A percentile compares a stretch with the other conserved stretches of the same genome.
phyloP scores from a whole-genome alignment of 1,284 basidiomycete species.

The Porodaedalea pini region DNA sequence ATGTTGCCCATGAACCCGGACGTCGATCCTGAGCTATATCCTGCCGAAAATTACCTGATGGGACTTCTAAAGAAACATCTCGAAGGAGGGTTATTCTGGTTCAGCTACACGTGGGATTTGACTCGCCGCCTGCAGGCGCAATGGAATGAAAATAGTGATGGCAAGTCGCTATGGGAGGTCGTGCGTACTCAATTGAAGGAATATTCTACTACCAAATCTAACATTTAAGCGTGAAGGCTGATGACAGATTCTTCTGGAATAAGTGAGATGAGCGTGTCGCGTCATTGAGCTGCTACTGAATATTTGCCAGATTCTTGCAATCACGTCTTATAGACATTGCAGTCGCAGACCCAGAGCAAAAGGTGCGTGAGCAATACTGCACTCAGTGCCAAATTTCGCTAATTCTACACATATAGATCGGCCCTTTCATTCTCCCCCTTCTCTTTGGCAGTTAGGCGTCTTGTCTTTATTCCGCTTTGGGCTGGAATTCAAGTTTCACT shows the following conservation, averaged over 20 bases:
- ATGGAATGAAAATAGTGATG: conserved; percentile 50
- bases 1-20: conserved; percentile 81
- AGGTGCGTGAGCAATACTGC: conserved; percentile 45
- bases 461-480: background rate
- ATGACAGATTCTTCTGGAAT: conserved; percentile 99
- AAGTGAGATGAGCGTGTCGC: too few species aligned
- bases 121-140: conserved; percentile 89
- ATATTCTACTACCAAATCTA: too few species aligned
- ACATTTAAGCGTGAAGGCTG: too few species aligned
- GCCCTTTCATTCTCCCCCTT: conserved; percentile 86
- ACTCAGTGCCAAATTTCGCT: conserved; percentile 13
- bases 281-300: conserved; percentile 14
- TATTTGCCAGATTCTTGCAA: conserved; percentile 61
- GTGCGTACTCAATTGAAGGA: conserved; percentile 40
- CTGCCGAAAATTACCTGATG: conserved; percentile 86
- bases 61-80: conserved; percentile 87
- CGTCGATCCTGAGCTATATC: conserved; percentile 68
- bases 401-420: conserved; percentile 48
- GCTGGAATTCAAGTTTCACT: background rate
- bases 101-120: conserved; percentile 90
- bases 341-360: conserved; percentile 44
- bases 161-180: conserved; percentile 70
- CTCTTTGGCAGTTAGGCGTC: conserved; percentile 79
- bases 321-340: conserved; percentile 67
- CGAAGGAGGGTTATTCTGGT: conserved; percentile 77